Conservation (phyloP, 495 filamentous ascomycete species). For the Tirmania nivea region DNA sequence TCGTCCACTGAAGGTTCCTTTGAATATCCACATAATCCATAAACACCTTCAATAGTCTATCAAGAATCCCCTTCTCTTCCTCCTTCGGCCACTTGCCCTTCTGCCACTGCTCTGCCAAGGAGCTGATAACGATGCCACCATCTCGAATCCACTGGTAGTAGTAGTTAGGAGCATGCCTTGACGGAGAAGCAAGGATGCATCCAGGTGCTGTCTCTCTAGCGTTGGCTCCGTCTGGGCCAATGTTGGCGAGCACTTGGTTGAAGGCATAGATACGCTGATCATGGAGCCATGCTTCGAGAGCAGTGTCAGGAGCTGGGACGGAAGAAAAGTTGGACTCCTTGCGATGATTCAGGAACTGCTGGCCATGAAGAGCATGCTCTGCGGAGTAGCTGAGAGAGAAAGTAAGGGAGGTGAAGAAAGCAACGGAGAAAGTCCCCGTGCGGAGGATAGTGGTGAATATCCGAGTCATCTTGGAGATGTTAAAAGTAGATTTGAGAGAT, state of each 20-base stretch:
- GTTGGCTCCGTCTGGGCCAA: constrained; percentile 29
- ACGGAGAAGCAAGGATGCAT: constrained; percentile 34
- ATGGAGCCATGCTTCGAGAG: constrained; percentile 21
- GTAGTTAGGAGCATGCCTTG: constrained; percentile 31
- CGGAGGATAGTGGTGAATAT: too few species aligned
- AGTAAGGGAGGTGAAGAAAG: too few species aligned
- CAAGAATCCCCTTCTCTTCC: constrained; percentile 7
- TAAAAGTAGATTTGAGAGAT: too few species aligned
- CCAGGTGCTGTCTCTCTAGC: constrained; percentile 28
- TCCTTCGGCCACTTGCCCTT: background rate
- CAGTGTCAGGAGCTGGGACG: background rate
- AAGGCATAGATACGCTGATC: constrained; percentile 24
- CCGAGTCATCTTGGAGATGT: too few species aligned
- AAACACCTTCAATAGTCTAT: constrained; percentile 23
- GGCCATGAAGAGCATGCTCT: too few species aligned
- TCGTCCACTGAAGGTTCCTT: constrained; percentile 29
- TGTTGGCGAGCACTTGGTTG: constrained; percentile 35
- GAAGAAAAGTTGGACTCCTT: too few species aligned
- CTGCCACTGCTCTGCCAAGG: constrained; percentile 31
- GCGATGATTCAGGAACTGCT: too few species aligned
- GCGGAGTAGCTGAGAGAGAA: too few species aligned
- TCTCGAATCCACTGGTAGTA: constrained; percentile 43
- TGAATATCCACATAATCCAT: constrained; percentile 34
- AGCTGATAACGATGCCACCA: constrained; percentile 33
- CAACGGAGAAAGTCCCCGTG: too few species aligned